Evolutionary conservation across 805 yeast genomes (phyloP), one percentile per base, ranked within the genome.

Genomic region (Lachancea dasiensis): DNA sequence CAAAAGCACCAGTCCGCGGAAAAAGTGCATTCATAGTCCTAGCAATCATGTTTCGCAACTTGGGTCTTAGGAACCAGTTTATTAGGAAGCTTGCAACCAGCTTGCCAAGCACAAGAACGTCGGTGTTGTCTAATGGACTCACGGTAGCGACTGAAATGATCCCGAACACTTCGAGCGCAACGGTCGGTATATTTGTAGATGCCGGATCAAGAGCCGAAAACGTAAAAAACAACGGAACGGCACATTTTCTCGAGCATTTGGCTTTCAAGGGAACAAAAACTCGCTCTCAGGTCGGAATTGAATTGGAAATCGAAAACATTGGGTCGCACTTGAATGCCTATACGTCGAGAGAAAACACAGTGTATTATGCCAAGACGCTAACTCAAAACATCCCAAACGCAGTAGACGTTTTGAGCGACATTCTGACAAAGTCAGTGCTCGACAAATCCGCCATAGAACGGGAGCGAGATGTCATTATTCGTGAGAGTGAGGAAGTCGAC

Each of bases 281-380:
- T 40, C 75, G 98, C 59, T 67, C 86, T 9, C 97, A 92, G 67
- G 69, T 78, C 40, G 77, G 78, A 43, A 70, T 92, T 40, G 99
- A 92, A 63, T 68, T 89, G 31, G 97, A 92, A 64, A 86, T 92
- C 41, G 99, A 92, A 63, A 83, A 92, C 67, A 75, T 89, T 53
- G 99, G 99, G 3, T 86, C 96, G 18, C 98, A 92, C 65, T 75
- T 92, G 54, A 92, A 94, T 60, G 98, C 98, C n/a, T 92, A 92
- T 68, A 92, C 98, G 2, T 86, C 96, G 15, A 77, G 99, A 56
- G 99, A 92, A 58, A 89, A 87, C 64, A 92, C 99, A 1, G 98
- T 90, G 6, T 92, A 89, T 63, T 92, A 87, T 63, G 95, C 97
- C 34, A 87, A 86, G 63, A 76, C 97, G 21, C 68, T 89, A 41